Conservation (phyloP, 208 protist species). For the Trypanosoma platydactyli region DNA sequence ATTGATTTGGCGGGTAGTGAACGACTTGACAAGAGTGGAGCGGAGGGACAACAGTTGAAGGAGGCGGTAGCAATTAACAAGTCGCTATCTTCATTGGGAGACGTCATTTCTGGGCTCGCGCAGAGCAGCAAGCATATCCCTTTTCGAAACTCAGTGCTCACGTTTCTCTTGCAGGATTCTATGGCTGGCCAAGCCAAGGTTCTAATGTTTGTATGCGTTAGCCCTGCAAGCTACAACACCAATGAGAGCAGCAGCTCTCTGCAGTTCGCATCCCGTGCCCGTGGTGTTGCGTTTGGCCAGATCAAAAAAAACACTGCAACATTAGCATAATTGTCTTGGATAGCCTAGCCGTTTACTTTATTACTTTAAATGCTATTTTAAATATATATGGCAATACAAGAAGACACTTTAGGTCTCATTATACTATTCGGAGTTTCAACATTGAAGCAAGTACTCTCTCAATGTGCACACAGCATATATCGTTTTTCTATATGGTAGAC, state of each 20-base stretch:
- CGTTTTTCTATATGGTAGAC: no score
- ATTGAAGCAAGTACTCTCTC: no score
- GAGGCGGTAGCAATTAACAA: slow-evolving; percentile 94
- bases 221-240: slow-evolving; percentile 92
- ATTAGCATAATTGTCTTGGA: slow-evolving; percentile 10
- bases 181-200: slow-evolving; percentile 95
- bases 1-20: slow-evolving; percentile 93
- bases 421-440: no score
- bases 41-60: slow-evolving; percentile 83
- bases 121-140: slow-evolving; percentile 88
- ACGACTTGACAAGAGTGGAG: slow-evolving; percentile 86
- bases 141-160: slow-evolving; percentile 92
- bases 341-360: slow-evolving; percentile 6
- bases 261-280: slow-evolving; percentile 89
- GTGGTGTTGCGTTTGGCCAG: slow-evolving; percentile 83
- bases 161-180: slow-evolving; percentile 90
- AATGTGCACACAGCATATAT: no score
- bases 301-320: slow-evolving; percentile 85
- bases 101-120: slow-evolving; percentile 88
- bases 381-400: not conserved
- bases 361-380: slow-evolving; percentile 3
- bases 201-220: slow-evolving; percentile 95
- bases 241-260: slow-evolving; percentile 89
- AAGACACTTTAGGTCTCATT: no score
- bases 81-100: slow-evolving; percentile 87